Base-by-base conservation (phyloP, 371 early-diverging fungal genomes). In the Rhizopus arrhizus region DNA sequence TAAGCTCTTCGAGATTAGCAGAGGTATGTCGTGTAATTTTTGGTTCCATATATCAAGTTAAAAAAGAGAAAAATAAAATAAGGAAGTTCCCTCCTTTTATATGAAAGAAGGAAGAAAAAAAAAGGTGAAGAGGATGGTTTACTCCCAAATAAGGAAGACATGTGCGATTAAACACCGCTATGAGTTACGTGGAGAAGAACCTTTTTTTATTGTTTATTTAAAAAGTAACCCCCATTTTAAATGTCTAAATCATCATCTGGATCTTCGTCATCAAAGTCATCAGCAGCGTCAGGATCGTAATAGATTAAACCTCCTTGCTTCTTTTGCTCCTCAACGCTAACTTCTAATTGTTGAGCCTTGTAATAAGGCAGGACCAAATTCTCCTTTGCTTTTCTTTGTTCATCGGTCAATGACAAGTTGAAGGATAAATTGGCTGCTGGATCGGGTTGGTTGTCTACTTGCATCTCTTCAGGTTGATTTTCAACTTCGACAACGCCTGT, bases 191-290 rank as follows among this genome's bases (percentile, higher is more conserved):
- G 6, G 36, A 9, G 36, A 6, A 9, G 6, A 9, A 36, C 9
- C 36, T 36, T 36, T 54, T 8, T 32, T 29, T 54, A 42, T 31
- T 42, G 22, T 42, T 43, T 33, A 47, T 31, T 22, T 22, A 22
- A 22, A 22, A 22, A 22, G 22, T 22, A 22, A 22, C 22, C 22
- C 22, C 22, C 22, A 22, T 22, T 46, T 65, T 77, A 91, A 49
- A 91, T 88, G 41, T 89, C 90, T 43, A 91, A 74, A 69, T 91
- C 91, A 48, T 88, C 91, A 63, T 91, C 91, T 6, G 90, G 91
- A 65, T 91, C 91, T 41, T 91, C 91, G 42, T 85, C 85, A 59
- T 91, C 91, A 78, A 86, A 89, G 50, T 91, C 91, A 49, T 91
- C 92, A 22, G 82, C 88, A 29, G 85, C 82, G 62, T 89, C 91